These are phyloP conservation scores for Euphorbia celastroides DNA, from an alignment of 441 rosid genomes.

Conservation along the genomic window DNA sequence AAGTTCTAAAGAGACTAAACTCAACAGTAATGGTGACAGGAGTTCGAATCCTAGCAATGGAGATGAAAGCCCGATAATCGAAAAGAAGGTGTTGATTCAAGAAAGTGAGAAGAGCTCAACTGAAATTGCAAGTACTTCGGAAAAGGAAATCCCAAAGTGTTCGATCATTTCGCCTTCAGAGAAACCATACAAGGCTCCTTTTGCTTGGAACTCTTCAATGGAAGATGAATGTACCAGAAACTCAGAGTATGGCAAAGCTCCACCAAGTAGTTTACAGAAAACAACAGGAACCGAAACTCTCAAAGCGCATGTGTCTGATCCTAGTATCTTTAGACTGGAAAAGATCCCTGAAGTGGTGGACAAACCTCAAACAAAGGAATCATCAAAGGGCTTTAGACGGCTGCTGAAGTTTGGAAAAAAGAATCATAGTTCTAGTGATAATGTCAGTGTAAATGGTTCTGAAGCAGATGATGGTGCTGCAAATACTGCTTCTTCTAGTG, in stretches of 20 bases:
- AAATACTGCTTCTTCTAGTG: constrained; percentile 40
- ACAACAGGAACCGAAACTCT: constrained; percentile 33
- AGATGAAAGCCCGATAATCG: constrained; percentile 63
- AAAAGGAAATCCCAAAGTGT: constrained; percentile 38
- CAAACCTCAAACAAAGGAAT: constrained; percentile 60
- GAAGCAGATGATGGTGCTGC: constrained; percentile 47
- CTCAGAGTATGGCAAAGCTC: constrained; percentile 55
- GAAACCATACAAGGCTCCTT: constrained; percentile 74
- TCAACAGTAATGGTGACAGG: constrained; percentile 32
- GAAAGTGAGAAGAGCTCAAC: constrained; percentile 54
- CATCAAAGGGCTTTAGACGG: constrained; percentile 70
- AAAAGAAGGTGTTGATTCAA: constrained; percentile 72
- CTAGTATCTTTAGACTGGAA: constrained; percentile 39
- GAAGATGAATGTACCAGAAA: constrained; percentile 63
- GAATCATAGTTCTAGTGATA: constrained; percentile 51
- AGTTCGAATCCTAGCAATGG: constrained; percentile 34
- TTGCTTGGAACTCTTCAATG: constrained; percentile 74
- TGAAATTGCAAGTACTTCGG: constrained; percentile 22
- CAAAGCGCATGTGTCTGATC: too few relatives aligned
- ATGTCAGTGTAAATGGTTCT: too few relatives aligned
- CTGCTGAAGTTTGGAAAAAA: constrained; percentile 86
- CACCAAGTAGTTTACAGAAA: constrained; percentile 38
- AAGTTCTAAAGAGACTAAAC: constrained; percentile 32
- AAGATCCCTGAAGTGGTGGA: constrained; percentile 57
- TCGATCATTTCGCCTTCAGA: constrained; percentile 33